phyloP scores from a whole-genome alignment of 139 green algal genomes.

The Asterochloris erici region DNA sequence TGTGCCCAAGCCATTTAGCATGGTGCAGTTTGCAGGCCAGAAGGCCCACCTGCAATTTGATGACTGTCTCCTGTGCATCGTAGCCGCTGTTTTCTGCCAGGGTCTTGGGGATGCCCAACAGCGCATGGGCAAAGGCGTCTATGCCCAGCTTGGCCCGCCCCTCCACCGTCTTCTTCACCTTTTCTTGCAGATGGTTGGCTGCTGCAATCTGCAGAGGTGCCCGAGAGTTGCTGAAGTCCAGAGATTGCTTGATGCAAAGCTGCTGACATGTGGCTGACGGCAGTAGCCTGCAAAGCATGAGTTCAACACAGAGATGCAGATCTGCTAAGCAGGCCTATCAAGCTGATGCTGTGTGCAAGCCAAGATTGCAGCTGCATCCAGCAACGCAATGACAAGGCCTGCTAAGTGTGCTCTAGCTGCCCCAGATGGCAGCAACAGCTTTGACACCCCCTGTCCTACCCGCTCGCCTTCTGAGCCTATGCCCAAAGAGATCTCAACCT shows the following conservation, averaged over 20 bases:
- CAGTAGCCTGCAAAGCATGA: not conserved
- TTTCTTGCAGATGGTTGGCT: conserved; percentile 71
- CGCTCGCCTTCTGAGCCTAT: too few relatives aligned
- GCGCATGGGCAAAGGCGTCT: conserved; percentile 93
- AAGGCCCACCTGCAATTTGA: conserved; percentile 29
- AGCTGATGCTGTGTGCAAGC: too few relatives aligned
- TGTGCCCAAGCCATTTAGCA: too few relatives aligned
- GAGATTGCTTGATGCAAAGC: not conserved
- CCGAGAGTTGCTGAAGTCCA: not conserved
- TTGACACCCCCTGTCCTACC: too few relatives aligned
- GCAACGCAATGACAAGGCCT: too few relatives aligned
- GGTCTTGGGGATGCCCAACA: conserved; percentile 93
- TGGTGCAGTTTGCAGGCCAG: too few relatives aligned
- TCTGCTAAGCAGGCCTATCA: too few relatives aligned
- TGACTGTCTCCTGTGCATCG: conserved; percentile 80
- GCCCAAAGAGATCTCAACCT: too few relatives aligned
- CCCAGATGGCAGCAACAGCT: too few relatives aligned
- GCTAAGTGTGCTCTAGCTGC: too few relatives aligned
- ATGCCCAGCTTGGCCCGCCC: conserved; percentile 92
- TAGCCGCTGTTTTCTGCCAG: conserved; percentile 94
- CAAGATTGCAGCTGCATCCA: too few relatives aligned
- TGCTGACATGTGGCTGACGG: not conserved
- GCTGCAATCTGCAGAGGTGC: conserved; percentile 42
- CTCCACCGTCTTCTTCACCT: conserved; percentile 39
- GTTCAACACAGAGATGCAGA: not conserved